Conservation (phyloP, 805 yeast genomes). For the Myxozyma kluyveri region DNA sequence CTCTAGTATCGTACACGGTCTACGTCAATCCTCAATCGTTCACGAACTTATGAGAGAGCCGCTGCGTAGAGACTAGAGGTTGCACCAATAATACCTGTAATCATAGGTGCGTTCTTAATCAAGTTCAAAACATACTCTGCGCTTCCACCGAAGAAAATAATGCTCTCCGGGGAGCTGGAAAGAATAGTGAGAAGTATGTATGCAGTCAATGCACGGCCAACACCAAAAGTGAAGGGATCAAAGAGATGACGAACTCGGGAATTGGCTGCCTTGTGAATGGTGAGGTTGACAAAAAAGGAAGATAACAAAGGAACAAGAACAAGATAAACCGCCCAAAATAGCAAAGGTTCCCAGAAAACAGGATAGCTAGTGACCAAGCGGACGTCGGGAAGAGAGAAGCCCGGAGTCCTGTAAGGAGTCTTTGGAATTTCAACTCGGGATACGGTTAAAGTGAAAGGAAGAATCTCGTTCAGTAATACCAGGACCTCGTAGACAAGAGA, state of each 20-base stretch:
- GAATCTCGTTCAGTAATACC: slow-evolving; percentile 4
- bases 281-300: slow-evolving; percentile 39
- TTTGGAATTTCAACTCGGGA: slow-evolving; percentile 2
- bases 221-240: slow-evolving; percentile 30
- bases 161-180: slow-evolving; percentile 2
- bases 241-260: slow-evolving; percentile 20
- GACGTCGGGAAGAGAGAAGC: slow-evolving; percentile 23
- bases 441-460: slow-evolving; percentile 6
- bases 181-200: slow-evolving; percentile 45
- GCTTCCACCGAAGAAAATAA: slow-evolving; percentile 46
- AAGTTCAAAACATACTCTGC: slow-evolving; percentile 30
- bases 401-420: not conserved
- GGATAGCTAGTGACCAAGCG: slow-evolving; percentile 10
- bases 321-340: slow-evolving; percentile 31
- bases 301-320: slow-evolving; percentile 35
- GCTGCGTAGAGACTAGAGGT: slow-evolving; percentile 24
- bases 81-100: slow-evolving; percentile 15
- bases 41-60: slow-evolving; percentile 2
- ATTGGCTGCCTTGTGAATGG: slow-evolving; percentile 23
- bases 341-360: slow-evolving; percentile 34
- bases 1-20: slow-evolving; percentile 11
- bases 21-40: not conserved
- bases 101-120: slow-evolving; percentile 20
- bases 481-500: slow-evolving; percentile 9
- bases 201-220: slow-evolving; percentile 36